Evolutionary conservation across 495 filamentous ascomycete species (phyloP).

Genomic region (Trichocladium antarcticum): DNA sequence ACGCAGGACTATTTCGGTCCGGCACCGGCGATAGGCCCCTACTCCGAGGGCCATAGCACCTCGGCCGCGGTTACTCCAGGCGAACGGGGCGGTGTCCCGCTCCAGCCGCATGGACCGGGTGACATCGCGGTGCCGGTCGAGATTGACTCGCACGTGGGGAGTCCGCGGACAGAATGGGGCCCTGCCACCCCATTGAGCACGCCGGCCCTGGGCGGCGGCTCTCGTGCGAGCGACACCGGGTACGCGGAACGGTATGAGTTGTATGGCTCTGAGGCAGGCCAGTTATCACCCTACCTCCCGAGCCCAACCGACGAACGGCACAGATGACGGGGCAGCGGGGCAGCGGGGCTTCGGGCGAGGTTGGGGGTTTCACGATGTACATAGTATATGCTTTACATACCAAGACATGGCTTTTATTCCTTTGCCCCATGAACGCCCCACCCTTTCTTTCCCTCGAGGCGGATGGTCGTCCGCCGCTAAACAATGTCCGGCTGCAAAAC

Average conservation of each 20-base stretch:
- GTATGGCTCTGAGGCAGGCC: conserved; percentile 16
- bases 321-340: background rate
- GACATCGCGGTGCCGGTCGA: conserved; percentile 29
- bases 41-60: conserved; percentile 18
- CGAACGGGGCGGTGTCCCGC: conserved; percentile 16
- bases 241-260: conserved; percentile 17
- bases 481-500: background rate
- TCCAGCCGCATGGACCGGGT: conserved; percentile 21
- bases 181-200: background rate
- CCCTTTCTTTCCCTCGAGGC: too few relatives aligned
- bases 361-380: background rate
- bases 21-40: conserved; percentile 21
- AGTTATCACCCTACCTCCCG: conserved; percentile 2
- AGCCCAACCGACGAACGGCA: background rate
- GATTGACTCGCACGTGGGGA: conserved; percentile 20
- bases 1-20: conserved; percentile 25
- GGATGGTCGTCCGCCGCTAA: background rate
- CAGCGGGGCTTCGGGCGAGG: background rate
- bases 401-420: too few relatives aligned
- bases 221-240: background rate
- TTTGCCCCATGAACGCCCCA: too few relatives aligned
- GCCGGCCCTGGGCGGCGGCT: background rate
- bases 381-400: background rate
- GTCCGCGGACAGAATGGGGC: background rate
- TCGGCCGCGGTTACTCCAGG: conserved; percentile 15